Percentiles rank a stretch among this genome's conserved stretches.
These are phyloP conservation scores for Candida hungchunana DNA, from an alignment of 805 yeast species.

Conservation along the genomic window DNA sequence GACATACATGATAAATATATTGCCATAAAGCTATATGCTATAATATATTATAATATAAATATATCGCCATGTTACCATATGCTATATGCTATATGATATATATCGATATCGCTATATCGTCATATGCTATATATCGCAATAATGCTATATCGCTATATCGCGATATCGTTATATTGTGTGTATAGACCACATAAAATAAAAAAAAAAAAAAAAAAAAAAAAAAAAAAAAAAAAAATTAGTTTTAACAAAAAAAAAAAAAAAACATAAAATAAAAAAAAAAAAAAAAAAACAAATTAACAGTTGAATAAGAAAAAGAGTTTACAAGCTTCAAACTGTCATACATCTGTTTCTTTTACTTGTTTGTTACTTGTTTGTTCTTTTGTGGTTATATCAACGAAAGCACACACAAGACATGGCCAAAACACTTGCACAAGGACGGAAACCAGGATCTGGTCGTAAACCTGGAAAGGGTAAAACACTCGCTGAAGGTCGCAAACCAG, in stretches of 20 bases:
- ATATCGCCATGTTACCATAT: no score
- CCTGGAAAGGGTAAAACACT: slow-evolving; percentile 28
- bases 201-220: neutral
- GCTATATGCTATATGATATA: no score
- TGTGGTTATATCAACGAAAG: neutral
- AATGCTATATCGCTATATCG: no score
- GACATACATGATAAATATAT: no score
- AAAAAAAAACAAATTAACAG: neutral
- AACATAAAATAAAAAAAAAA: neutral
- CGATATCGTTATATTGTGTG: no score
- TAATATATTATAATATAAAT: no score
- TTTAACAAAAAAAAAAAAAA: neutral
- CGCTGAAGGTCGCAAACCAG: slow-evolving; percentile 27
- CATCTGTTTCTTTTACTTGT: neutral
- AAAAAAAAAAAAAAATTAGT: neutral
- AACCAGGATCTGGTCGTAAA: slow-evolving; percentile 27
- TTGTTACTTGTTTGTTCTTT: neutral
- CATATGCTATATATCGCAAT: no score
- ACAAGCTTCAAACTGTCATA: neutral
- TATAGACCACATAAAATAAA: no score
- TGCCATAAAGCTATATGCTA: no score
- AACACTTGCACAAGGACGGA: slow-evolving; percentile 27
- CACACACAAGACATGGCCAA: slow-evolving; percentile 22
- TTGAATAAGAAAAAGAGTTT: neutral
- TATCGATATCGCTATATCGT: no score